Base-by-base conservation (phyloP, 306 rosid genomes). In the Quercus robur region DNA sequence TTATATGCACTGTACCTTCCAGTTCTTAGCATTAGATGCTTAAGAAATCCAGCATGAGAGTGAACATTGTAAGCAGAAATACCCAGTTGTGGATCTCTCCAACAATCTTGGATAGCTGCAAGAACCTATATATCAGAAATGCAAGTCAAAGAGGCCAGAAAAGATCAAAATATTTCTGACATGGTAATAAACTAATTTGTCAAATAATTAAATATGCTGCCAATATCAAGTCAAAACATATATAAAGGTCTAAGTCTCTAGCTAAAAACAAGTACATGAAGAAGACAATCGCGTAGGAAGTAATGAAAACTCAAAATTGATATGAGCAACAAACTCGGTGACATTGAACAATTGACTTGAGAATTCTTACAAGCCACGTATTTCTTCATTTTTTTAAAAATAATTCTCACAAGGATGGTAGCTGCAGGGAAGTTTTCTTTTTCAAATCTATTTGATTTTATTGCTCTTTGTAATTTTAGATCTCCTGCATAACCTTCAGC, bases 21-120 rank as follows among this genome's bases (percentile, higher is more conserved):
- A 21, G 94, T 80, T 88, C 97, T 90, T 68, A 94, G 84, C 97
- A 94, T 91, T 81, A 94, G 80, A 91, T 94, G 99, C 97, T 94
- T 94, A 30, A 94, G 85, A 82, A 93, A 94, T 79, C 99, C 99
- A 44, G 6, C 49, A 88, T 94, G 97, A 83, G 94, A 87, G 84
- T 86, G 88, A 81, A 79, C 91, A 80, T 93, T 79, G 84, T 86
- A 94, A 56, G 99, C 97, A 84, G 93, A 91, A 61, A 93, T 85
- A 78, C 94, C 93, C 38, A 94, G 86, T 54, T 86, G 84, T 41
- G 93, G 89, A 77, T 94, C 93, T 80, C 94, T 87, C 97, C 99
- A 94, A 87, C 93, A 88, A 77, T 84, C 94, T 89, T 94, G 99
- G 83, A 94, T 58, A 20, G 91, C 89, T 4, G 85, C 94, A 81